These are phyloP conservation scores for Aspergillus quadricinctus DNA, from an alignment of 2,329 filamentous ascomycete genomes.

Conservation along the genomic window DNA sequence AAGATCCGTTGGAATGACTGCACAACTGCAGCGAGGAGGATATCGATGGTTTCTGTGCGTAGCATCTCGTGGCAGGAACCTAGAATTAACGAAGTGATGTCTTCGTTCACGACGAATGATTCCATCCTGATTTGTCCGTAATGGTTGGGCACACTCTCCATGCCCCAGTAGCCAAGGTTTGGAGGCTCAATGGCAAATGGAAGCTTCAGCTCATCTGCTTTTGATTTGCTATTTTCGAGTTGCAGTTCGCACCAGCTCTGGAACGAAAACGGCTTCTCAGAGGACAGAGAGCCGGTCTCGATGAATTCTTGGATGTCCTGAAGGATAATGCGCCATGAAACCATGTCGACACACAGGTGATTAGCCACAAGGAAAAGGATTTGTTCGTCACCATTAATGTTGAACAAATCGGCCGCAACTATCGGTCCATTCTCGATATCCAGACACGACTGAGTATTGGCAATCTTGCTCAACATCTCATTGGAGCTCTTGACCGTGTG, in stretches of 20 bases:
- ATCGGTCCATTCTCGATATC: constrained; percentile 28
- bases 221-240: constrained; percentile 20
- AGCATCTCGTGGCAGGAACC: constrained; percentile 29
- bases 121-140: constrained; percentile 35
- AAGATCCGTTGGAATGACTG: constrained; percentile 45
- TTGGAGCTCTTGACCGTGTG: constrained; percentile 20
- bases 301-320: constrained; percentile 35
- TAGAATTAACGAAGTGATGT: constrained; percentile 29
- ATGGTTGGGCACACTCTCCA: constrained; percentile 26
- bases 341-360: constrained; percentile 21
- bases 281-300: constrained; percentile 27
- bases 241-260: constrained; percentile 37
- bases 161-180: constrained; percentile 36
- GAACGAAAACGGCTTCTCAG: constrained; percentile 35
- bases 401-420: constrained; percentile 18
- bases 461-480: constrained; percentile 24
- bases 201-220: constrained; percentile 11
- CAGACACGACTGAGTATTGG: constrained; percentile 29
- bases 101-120: constrained; percentile 30
- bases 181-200: constrained; percentile 28
- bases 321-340: constrained; percentile 30
- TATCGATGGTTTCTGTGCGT: constrained; percentile 35
- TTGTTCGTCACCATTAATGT: constrained; percentile 5
- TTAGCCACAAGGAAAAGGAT: constrained; percentile 17
- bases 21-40: constrained; percentile 35